phyloP scores from a whole-genome alignment of 176 grass and related monocot species.

The Rhynchospora breviuscula region DNA sequence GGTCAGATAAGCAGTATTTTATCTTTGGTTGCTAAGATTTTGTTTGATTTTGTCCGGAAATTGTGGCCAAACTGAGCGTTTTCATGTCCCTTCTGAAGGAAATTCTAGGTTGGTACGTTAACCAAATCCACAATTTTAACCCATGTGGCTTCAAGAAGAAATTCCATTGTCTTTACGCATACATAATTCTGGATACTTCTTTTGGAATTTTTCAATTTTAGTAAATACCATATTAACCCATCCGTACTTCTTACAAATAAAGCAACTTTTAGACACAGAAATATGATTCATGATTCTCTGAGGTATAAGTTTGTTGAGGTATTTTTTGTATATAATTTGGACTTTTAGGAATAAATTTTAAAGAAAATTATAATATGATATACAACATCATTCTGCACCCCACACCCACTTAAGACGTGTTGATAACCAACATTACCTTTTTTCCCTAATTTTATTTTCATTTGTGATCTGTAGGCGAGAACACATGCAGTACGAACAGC shows the following conservation, averaged over 20 bases:
- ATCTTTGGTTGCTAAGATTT: not conserved
- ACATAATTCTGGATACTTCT: not conserved
- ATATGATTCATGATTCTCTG: not conserved
- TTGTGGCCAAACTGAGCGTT: not conserved
- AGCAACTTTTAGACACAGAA: not conserved
- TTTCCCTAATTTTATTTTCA: not conserved
- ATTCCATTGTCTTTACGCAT: not conserved
- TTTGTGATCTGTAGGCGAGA: constrained; percentile 36
- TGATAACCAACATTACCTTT: not conserved
- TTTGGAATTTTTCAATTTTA: not conserved
- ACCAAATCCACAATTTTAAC: not conserved
- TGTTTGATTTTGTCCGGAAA: not conserved
- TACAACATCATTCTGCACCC: not conserved
- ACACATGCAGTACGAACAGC: constrained; percentile 78
- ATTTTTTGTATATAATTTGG: not conserved
- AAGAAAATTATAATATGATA: too few relatives aligned
- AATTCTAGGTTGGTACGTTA: not conserved
- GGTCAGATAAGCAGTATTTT: constrained; percentile 1
- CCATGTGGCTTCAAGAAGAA: not conserved
- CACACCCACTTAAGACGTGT: not conserved
- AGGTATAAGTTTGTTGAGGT: not conserved
- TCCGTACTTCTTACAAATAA: not conserved
- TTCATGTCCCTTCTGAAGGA: not conserved
- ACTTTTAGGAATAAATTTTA: too few relatives aligned
- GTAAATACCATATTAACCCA: not conserved